Evolutionary conservation across 345 rosid species (phyloP).

Genomic region (Sisymbrium altissimum): DNA sequence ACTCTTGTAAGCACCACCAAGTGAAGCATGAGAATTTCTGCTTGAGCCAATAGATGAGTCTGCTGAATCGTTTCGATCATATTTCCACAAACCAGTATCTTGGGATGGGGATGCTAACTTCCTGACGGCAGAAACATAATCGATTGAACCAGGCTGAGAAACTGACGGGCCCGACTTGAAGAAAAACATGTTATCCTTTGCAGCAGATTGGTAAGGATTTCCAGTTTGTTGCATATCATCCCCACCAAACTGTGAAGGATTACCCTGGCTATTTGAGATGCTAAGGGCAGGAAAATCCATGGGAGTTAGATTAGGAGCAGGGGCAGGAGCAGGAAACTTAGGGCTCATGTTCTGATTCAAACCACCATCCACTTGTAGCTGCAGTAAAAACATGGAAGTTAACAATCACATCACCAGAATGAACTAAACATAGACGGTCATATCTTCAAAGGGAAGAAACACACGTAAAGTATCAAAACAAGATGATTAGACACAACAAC

Average conservation of each 20-base stretch:
- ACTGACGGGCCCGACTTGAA: constrained; percentile 61
- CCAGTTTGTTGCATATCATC: constrained; percentile 66
- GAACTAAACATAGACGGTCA: not conserved
- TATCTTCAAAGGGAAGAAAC: no score
- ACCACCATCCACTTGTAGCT: constrained; percentile 94
- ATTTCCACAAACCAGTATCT: constrained; percentile 87
- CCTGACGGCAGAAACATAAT: constrained; percentile 94
- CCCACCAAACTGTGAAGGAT: constrained; percentile 57
- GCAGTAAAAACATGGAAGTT: constrained; percentile 34
- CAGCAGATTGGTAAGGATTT: constrained; percentile 57
- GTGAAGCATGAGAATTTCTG: constrained; percentile 55
- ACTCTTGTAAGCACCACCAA: constrained; percentile 48
- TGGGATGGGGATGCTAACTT: constrained; percentile 59
- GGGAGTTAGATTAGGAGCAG: constrained; percentile 65
- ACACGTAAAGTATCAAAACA: not conserved
- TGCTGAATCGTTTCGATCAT: constrained; percentile 67
- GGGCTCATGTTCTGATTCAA: constrained; percentile 65
- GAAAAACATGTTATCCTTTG: constrained; percentile 68
- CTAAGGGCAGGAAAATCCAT: constrained; percentile 87
- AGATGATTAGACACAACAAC: not conserved
- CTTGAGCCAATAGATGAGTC: constrained; percentile 81
- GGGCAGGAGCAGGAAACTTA: constrained; percentile 41
- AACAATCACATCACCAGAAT: not conserved
- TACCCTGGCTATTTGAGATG: constrained; percentile 52
- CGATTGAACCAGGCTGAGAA: constrained; percentile 56